phyloP scores from a whole-genome alignment of 1,139 yeast genomes.

The Pichia sp. region DNA sequence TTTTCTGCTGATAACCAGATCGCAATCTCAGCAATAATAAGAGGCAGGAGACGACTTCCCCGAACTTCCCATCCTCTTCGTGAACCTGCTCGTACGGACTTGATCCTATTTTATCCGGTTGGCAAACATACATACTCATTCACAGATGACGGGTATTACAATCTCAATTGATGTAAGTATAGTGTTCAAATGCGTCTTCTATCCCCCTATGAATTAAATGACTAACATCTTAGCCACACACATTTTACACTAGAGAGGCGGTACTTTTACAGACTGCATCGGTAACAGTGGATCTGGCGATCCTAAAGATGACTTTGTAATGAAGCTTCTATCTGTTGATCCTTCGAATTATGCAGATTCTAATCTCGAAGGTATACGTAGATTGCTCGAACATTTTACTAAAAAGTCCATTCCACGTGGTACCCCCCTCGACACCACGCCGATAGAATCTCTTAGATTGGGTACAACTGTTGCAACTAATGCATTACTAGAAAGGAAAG shows the following conservation, averaged over 20 bases:
- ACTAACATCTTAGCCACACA: conserved; percentile 1
- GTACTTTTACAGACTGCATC: conserved; percentile 22
- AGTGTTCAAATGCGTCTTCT: neutral
- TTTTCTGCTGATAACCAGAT: no score
- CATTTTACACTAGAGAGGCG: conserved; percentile 18
- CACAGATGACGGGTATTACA: conserved; percentile 16
- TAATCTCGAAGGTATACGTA: conserved; percentile 83
- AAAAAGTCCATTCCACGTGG: conserved; percentile 47
- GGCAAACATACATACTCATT: neutral
- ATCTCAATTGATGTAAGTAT: conserved; percentile 25
- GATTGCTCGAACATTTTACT: conserved; percentile 60
- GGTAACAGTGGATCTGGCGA: conserved; percentile 18
- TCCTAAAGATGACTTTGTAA: conserved; percentile 39
- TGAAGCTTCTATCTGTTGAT: conserved; percentile 78
- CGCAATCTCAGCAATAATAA: no score
- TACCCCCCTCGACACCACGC: conserved; percentile 38
- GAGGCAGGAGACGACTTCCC: no score
- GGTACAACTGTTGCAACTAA: conserved; percentile 81
- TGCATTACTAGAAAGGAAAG: conserved; percentile 66
- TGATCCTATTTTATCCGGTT: neutral
- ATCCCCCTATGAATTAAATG: neutral
- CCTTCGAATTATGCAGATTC: conserved; percentile 85
- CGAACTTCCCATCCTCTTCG: no score
- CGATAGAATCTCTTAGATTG: conserved; percentile 58
- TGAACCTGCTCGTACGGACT: no score